Evolutionary conservation across 1,139 yeast genomes (phyloP).

Genomic region (Yamadazyma blattariae): DNA sequence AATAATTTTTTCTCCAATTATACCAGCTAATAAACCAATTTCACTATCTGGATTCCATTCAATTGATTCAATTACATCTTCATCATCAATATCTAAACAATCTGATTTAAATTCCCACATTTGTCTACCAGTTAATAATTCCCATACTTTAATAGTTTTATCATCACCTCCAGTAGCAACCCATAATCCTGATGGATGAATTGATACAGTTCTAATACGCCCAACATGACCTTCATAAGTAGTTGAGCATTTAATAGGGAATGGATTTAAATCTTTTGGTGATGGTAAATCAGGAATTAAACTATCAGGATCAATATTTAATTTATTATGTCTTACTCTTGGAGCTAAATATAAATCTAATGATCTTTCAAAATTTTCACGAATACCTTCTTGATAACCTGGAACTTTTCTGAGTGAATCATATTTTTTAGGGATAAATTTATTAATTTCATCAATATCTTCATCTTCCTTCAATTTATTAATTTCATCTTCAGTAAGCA

Average conservation of each 20-base stretch:
- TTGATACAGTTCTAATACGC: slow-evolving; percentile 74
- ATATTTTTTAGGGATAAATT: slow-evolving; percentile 81
- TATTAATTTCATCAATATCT: slow-evolving; percentile 68
- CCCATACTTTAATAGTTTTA: slow-evolving; percentile 96
- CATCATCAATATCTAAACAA: slow-evolving; percentile 31
- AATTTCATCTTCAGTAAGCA: slow-evolving; percentile 75
- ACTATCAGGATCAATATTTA: slow-evolving; percentile 94
- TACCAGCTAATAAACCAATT: slow-evolving; percentile 76
- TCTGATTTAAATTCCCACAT: slow-evolving; percentile 60
- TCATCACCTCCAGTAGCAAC: slow-evolving; percentile 98
- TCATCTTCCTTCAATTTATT: slow-evolving; percentile 77
- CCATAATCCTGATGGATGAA: slow-evolving; percentile 92
- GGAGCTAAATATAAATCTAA: slow-evolving; percentile 95
- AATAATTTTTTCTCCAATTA: slow-evolving; percentile 78
- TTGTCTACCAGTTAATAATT: slow-evolving; percentile 91
- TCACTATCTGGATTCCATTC: slow-evolving; percentile 87
- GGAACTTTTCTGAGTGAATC: slow-evolving; percentile 87
- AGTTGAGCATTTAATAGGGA: slow-evolving; percentile 91
- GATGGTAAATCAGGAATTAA: slow-evolving; percentile 95
- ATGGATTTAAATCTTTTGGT: slow-evolving; percentile 96
- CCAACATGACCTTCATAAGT: slow-evolving; percentile 80
- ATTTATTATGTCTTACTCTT: slow-evolving; percentile 85
- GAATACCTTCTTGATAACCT: slow-evolving; percentile 78
- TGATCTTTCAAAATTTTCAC: slow-evolving; percentile 93
- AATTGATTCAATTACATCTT: slow-evolving; percentile 69